phyloP scores from a whole-genome alignment of 1,284 basidiomycete genomes.

The Veloboletus limbatus region DNA sequence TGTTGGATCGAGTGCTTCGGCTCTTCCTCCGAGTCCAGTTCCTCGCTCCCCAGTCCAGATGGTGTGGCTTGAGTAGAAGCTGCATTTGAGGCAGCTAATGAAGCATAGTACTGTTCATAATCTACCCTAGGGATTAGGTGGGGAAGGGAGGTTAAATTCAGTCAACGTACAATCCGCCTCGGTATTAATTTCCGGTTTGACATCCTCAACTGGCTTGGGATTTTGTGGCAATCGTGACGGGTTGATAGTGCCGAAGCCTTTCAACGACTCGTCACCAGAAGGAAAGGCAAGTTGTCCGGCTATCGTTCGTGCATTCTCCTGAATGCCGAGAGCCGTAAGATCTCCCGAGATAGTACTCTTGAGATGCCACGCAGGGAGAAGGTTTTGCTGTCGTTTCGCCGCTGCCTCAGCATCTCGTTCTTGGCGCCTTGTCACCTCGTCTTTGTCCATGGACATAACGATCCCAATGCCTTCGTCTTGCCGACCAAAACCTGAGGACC shows the following conservation, averaged over 20 bases:
- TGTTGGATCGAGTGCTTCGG: slow-evolving; percentile 61
- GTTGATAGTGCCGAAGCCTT: slow-evolving; percentile 57
- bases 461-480: slow-evolving; percentile 77
- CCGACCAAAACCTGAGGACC: slow-evolving; percentile 55
- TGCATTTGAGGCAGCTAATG: slow-evolving; percentile 59
- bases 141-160: neutral
- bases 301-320: slow-evolving; percentile 55
- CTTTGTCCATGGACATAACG: slow-evolving; percentile 79
- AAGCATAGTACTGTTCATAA: slow-evolving; percentile 78
- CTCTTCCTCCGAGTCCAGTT: slow-evolving; percentile 65
- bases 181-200: slow-evolving; percentile 55
- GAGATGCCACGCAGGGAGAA: slow-evolving; percentile 90
- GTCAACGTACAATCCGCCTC: slow-evolving; percentile 60
- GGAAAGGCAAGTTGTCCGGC: slow-evolving; percentile 34
- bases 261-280: slow-evolving; percentile 67
- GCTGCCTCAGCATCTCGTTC: slow-evolving; percentile 72
- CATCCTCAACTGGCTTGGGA: slow-evolving; percentile 38
- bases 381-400: slow-evolving; percentile 84
- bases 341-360: slow-evolving; percentile 94
- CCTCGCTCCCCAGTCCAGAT: slow-evolving; percentile 47
- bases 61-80: slow-evolving; percentile 60
- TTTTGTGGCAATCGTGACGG: slow-evolving; percentile 33
- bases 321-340: slow-evolving; percentile 80
- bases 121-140: slow-evolving; percentile 39
- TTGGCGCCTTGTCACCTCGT: slow-evolving; percentile 63